Evolutionary conservation across 169 alveolate genomes (phyloP), one percentile per base, ranked within the genome.

Genomic region (Plasmodium chabaudi): DNA sequence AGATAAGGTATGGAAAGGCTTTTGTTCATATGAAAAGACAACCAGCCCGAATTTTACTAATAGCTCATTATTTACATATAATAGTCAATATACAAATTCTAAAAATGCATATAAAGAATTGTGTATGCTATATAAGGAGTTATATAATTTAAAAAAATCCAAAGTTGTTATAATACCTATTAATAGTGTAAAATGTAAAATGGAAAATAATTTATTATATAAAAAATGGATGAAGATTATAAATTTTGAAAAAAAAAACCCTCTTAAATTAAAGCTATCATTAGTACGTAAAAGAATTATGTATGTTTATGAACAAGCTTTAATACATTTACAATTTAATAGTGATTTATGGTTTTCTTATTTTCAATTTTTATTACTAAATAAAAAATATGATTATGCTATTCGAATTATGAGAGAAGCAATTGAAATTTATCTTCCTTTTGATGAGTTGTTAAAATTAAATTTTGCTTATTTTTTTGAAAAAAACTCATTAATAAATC

Each of bases 1-100:
- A 88, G 91, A 89, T 49, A 82, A 92, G 6, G 93, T 84, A 13
- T 92, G 95, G 96, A 94, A 93, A 57, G 88, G 90, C 6, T 93
- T 87, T 77, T 92, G 94, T 13, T 65, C 79, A 12, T 93, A 88
- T 65, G 90, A 82, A 55, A 82, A 82, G 23, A 68, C 47, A n/a
- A 56, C 42, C 6, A 82, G 19, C 34, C 72, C 55, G 19, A 82
- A 67, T 82, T 82, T 65, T 25, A 65, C 79, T 13, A 69, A 53
- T 15, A 55, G 59, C 25, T 82, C 79, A 2, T 21, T 82, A 82
- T 57, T 72, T 2, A 61, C 23, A 46, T 82, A 65, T 70, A 82
- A 82, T 55, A 82, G 46, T 13, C 79, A 82, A 10, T 82, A 82
- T 56, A 53, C 68, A 67, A 82, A 82, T 67, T 55, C 73, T 2